Base-by-base conservation (phyloP, 192 early-diverging fungal species). In the Rhizoclosmatium globosum region DNA sequence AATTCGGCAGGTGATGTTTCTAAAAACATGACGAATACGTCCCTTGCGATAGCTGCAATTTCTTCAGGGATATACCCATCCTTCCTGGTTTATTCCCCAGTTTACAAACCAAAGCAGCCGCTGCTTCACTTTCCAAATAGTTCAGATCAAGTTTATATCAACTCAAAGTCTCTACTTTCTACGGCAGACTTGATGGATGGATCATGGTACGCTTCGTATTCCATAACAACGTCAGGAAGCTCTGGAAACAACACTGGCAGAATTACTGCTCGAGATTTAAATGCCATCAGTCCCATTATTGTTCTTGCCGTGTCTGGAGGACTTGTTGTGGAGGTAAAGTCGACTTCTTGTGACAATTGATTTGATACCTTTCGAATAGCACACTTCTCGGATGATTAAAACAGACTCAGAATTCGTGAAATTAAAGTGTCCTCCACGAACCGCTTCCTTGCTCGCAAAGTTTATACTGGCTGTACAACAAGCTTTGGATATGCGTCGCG, bases 181-280 rank as follows among this genome's bases (percentile, higher is more conserved):
- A 42, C 17, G 1, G 56, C 19, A 4, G 19, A 9, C 31, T 3
- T 74, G 9, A 21, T 31, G 15, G 15, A 7, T 23, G 73, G 73
- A 42, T 41, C 59, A 23, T 74, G 57, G 73, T 61, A 46, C 64
- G 73, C 45, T 13, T 23, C 47, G 73, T 74, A 62, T 21, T 45
- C 15, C 23, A 45, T 74, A 0, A 64, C 73, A 11, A 74, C 60
- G 19, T 38, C 71, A 15, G 53, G 53, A 2, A 58, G 39, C n/a
- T 7, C 15, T 7, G 7, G 38, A 39, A 44, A 42, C 59, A 48
- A 42, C 23, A 15, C 21, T 45, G 21, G 13, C 42, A 17, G 73
- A 74, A 74, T 74, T 64, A 45, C 64, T 44, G 73, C 73, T 31
- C 41, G 73, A 13, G 73, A 74, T 64, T 62, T 74, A 45, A 74